Evolutionary conservation across 305 asterid species (phyloP).

Genomic region (Fraxinus dipetala): DNA sequence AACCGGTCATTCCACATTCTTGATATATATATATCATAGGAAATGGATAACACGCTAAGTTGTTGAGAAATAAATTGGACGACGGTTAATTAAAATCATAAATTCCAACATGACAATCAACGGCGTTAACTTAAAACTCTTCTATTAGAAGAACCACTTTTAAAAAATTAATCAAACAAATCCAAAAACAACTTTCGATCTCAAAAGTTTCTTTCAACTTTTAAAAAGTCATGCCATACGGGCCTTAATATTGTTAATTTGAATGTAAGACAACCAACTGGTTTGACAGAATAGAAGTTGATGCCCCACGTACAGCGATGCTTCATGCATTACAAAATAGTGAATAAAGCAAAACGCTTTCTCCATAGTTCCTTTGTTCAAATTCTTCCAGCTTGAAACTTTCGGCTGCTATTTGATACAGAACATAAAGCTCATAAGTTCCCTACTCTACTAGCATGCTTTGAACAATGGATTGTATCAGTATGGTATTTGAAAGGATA

Average conservation of each 20-base stretch:
- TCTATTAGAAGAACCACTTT: neutral
- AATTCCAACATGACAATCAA: neutral
- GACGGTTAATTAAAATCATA: neutral
- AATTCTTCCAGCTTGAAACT: neutral
- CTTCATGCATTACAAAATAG: neutral
- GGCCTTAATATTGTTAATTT: neutral
- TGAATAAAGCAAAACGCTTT: neutral
- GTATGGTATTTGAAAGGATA: neutral
- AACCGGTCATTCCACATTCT: too few relatives aligned
- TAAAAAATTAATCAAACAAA: neutral
- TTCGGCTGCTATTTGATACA: neutral
- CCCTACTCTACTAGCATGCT: neutral
- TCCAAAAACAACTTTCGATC: neutral
- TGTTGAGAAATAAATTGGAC: neutral
- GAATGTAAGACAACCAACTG: neutral
- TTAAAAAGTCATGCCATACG: neutral
- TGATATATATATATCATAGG: neutral
- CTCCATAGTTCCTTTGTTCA: neutral
- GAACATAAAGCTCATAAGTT: neutral
- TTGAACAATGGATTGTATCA: neutral
- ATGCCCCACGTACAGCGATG: neutral
- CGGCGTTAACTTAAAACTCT: neutral
- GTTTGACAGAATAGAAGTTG: neutral
- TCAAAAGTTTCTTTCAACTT: neutral
- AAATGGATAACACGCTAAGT: neutral